Evolutionary conservation across 2,329 filamentous ascomycete genomes (phyloP).

Genomic region (Phyllosticta citriasiana): DNA sequence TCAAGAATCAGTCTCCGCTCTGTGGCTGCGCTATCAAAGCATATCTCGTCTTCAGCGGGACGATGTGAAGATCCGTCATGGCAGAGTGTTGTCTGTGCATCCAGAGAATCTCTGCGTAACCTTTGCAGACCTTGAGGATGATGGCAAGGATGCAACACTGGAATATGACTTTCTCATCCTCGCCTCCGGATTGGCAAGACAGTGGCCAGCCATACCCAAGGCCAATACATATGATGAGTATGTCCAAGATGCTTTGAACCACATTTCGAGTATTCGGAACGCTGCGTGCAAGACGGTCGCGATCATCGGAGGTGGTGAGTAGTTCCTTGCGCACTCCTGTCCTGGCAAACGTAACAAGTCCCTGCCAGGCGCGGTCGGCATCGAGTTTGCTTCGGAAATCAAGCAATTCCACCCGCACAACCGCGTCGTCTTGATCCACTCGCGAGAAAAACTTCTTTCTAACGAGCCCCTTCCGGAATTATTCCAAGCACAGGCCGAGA

Average conservation of each 20-base stretch:
- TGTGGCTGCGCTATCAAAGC: conserved; percentile 59
- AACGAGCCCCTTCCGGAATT: conserved; percentile 62
- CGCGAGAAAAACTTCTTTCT: conserved; percentile 58
- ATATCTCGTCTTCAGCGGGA: conserved; percentile 55
- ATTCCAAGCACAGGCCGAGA: conserved; percentile 53
- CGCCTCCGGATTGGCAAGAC: conserved; percentile 58
- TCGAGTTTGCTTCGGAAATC: conserved; percentile 73
- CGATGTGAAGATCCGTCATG: conserved; percentile 55
- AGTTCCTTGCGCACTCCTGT: not conserved
- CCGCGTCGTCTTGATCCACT: conserved; percentile 66
- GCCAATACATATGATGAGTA: conserved; percentile 52
- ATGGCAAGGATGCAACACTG: conserved; percentile 12
- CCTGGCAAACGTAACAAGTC: not conserved
- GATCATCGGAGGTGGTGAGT: conserved; percentile 58
- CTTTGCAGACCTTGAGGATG: conserved; percentile 37
- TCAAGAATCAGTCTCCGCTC: conserved; percentile 28
- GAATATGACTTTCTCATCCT: conserved; percentile 68
- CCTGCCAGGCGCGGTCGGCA: conserved; percentile 56
- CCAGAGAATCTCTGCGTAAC: conserved; percentile 46
- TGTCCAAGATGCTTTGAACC: conserved; percentile 49
- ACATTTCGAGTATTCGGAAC: conserved; percentile 35
- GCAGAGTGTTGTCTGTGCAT: conserved; percentile 53
- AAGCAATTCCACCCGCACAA: conserved; percentile 56
- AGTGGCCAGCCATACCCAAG: conserved; percentile 64
- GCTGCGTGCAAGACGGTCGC: conserved; percentile 42